Percentiles rank a stretch among this genome's conserved stretches.
These are phyloP conservation scores for Dothistroma septosporum DNA, from an alignment of 2,329 filamentous ascomycete genomes.

Conservation along the genomic window DNA sequence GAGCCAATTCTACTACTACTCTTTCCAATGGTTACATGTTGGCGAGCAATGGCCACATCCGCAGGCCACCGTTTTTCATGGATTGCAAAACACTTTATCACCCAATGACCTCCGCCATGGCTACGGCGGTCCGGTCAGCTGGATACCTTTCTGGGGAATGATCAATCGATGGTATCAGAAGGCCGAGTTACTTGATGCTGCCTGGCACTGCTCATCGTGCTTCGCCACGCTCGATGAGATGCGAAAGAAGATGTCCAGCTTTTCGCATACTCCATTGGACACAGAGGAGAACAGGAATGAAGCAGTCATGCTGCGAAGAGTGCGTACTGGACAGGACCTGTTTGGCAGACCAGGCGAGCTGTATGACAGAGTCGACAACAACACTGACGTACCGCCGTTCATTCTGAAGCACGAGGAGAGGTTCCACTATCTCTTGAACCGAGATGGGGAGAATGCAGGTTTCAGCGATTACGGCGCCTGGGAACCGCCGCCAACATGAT, in stretches of 20 bases:
- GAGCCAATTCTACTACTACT: slow-evolving; percentile 31
- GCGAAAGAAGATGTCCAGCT: slow-evolving; percentile 54
- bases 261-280: slow-evolving; percentile 55
- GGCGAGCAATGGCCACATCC: slow-evolving; percentile 53
- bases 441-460: slow-evolving; percentile 39
- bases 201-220: slow-evolving; percentile 62
- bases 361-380: slow-evolving; percentile 49
- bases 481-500: neutral
- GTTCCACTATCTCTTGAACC: slow-evolving; percentile 40
- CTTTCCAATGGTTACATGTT: slow-evolving; percentile 31
- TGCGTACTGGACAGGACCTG: slow-evolving; percentile 52
- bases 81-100: slow-evolving; percentile 45
- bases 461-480: slow-evolving; percentile 28
- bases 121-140: slow-evolving; percentile 25
- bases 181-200: slow-evolving; percentile 48
- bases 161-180: slow-evolving; percentile 37
- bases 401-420: slow-evolving; percentile 35
- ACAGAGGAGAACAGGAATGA: slow-evolving; percentile 46
- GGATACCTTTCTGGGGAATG: slow-evolving; percentile 10
- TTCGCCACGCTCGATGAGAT: slow-evolving; percentile 55
- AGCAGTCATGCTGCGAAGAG: slow-evolving; percentile 48
- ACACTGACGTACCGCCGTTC: slow-evolving; percentile 52
- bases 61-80: slow-evolving; percentile 56
- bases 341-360: slow-evolving; percentile 50
- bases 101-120: slow-evolving; percentile 53